Conservation (phyloP, 441 rosid species). For the Corymbia citriodora region DNA sequence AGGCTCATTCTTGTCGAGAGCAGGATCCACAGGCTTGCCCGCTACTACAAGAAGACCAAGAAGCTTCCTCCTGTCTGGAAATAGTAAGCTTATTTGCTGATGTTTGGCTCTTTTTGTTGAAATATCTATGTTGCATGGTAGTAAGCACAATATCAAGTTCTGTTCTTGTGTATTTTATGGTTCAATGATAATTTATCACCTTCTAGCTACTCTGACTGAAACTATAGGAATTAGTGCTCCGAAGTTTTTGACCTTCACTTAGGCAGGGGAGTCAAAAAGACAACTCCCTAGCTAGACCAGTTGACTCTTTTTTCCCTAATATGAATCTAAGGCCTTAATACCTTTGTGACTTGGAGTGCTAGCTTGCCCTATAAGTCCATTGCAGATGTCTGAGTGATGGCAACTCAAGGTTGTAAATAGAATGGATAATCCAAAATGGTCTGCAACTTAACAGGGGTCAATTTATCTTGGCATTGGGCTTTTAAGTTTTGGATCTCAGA, state of each 20-base stretch:
- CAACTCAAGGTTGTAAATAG: not conserved
- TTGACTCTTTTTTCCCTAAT: not conserved
- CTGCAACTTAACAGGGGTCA: not conserved
- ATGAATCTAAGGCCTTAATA: not conserved
- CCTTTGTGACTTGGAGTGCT: not conserved
- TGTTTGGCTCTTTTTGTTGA: not conserved
- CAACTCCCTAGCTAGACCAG: not conserved
- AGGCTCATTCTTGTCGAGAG: constrained; percentile 70
- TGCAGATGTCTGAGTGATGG: not conserved
- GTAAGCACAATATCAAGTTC: not conserved
- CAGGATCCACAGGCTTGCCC: constrained; percentile 74
- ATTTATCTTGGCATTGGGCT: not conserved
- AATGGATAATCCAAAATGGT: not conserved
- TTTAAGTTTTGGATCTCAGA: not conserved
- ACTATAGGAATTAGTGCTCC: not conserved
- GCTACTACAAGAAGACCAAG: constrained; percentile 76
- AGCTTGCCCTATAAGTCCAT: not conserved
- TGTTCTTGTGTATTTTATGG: not conserved
- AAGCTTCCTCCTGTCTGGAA: constrained; percentile 87
- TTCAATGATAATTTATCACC: not conserved
- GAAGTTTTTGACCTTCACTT: not conserved
- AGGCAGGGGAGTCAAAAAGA: not conserved
- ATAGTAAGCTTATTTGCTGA: constrained; percentile 28
- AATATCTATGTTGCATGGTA: not conserved
- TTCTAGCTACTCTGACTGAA: not conserved